Evolutionary conservation across 1,284 basidiomycete species (phyloP).

Genomic region (Exobasidium rhododendri): DNA sequence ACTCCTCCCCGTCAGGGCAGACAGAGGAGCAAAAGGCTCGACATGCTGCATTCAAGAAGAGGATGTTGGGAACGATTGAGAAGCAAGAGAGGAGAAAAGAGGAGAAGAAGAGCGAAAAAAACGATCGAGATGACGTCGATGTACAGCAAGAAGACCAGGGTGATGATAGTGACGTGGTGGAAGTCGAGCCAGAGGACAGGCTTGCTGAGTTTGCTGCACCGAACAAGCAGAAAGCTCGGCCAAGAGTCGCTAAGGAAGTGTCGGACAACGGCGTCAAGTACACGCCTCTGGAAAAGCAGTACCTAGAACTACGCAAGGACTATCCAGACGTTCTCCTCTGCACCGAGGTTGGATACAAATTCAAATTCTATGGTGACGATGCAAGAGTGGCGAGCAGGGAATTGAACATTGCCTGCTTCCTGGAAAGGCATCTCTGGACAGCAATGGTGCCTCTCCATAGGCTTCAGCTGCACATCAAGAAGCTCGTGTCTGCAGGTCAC

Average conservation of each 20-base stretch:
- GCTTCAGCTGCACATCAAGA: constrained; percentile 74
- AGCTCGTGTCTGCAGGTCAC: constrained; percentile 73
- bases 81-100: constrained; percentile 6
- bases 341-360: constrained; percentile 67
- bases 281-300: constrained; percentile 49
- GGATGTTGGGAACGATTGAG: neutral
- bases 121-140: neutral
- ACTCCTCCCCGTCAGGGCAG: neutral
- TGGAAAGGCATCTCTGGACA: constrained; percentile 49
- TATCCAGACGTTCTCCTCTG: constrained; percentile 74
- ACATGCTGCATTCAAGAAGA: neutral
- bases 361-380: constrained; percentile 79
- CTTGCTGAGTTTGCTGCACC: neutral
- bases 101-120: neutral
- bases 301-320: constrained; percentile 40
- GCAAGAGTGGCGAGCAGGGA: constrained; percentile 79
- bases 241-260: neutral
- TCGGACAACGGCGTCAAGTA: constrained; percentile 56
- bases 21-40: neutral
- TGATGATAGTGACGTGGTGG: neutral
- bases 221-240: neutral
- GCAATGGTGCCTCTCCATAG: constrained; percentile 81
- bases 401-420: constrained; percentile 65
- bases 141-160: neutral
- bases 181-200: neutral